phyloP scores from a whole-genome alignment of 2,329 filamentous ascomycete genomes.

The Rhynchosporium agropyri region DNA sequence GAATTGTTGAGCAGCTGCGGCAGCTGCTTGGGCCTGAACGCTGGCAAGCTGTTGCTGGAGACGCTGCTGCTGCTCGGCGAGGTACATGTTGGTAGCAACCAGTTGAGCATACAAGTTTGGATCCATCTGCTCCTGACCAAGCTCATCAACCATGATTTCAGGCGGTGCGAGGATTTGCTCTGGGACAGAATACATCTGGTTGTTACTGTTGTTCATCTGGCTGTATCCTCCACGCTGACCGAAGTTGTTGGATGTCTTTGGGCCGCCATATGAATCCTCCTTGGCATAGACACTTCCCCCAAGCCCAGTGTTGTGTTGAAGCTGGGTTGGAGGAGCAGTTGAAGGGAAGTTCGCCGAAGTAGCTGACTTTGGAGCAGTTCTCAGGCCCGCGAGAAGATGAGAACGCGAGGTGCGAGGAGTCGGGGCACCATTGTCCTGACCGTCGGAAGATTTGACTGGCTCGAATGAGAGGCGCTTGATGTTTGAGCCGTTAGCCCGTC shows the following conservation, averaged over 20 bases:
- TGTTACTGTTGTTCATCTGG: conserved; percentile 49
- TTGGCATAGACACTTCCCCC: conserved; percentile 42
- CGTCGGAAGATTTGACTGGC: conserved; percentile 67
- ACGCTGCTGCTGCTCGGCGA: conserved; percentile 92
- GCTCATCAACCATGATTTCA: conserved; percentile 72
- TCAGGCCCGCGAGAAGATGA: conserved; percentile 88
- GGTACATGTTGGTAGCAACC: conserved; percentile 86
- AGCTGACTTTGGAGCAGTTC: conserved; percentile 88
- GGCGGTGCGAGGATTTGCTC: conserved; percentile 89
- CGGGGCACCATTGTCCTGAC: conserved; percentile 67
- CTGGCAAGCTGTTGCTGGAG: conserved; percentile 89
- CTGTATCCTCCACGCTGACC: conserved; percentile 46
- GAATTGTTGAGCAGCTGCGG: conserved; percentile 76
- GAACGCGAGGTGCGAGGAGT: conserved; percentile 94
- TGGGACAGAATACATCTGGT: conserved; percentile 67
- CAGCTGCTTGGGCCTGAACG: conserved; percentile 56
- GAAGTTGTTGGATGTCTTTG: conserved; percentile 41
- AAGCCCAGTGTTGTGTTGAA: conserved; percentile 42
- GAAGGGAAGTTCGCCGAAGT: conserved; percentile 71
- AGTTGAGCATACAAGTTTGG: conserved; percentile 85
- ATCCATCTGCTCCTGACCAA: conserved; percentile 75
- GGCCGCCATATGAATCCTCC: conserved; percentile 39
- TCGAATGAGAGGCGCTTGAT: conserved; percentile 89
- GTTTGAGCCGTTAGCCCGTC: conserved; percentile 74
- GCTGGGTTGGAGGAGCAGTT: conserved; percentile 62